These are phyloP conservation scores for Thuja plicata DNA, from an alignment of 83 land plant species.

Conservation along the genomic window DNA sequence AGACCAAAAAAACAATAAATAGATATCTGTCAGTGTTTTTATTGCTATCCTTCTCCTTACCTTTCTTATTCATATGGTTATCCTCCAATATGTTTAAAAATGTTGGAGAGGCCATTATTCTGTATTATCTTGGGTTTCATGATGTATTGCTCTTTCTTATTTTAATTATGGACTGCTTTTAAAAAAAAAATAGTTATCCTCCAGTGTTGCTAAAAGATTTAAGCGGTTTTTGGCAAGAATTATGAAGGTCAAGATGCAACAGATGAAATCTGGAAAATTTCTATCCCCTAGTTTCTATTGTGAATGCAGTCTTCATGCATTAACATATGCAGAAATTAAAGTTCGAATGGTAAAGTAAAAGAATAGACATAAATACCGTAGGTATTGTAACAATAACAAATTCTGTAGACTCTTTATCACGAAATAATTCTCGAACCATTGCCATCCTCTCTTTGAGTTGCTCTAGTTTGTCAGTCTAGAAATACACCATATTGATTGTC, in stretches of 20 bases:
- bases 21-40: not conserved
- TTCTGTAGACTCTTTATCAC: conserved; percentile 79
- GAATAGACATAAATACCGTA: conserved; percentile 51
- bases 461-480: conserved; percentile 87
- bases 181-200: not conserved
- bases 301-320: not conserved
- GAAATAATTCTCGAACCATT: conserved; percentile 90
- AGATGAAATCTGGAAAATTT: not conserved
- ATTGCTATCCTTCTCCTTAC: not conserved
- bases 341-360: not conserved
- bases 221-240: not conserved
- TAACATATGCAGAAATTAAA: not conserved
- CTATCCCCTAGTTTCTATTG: not conserved
- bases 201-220: not conserved
- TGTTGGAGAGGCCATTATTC: too few relatives aligned
- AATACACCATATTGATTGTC: not conserved
- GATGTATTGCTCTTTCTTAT: too few relatives aligned
- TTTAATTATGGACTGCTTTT: too few relatives aligned
- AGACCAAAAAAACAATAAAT: not conserved
- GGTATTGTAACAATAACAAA: conserved; percentile 98
- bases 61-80: not conserved
- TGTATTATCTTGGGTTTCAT: too few relatives aligned
- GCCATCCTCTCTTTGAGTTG: conserved; percentile 88
- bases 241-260: not conserved
- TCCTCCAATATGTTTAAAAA: not conserved